Evolutionary conservation across 106 monocot species (phyloP).

Genomic region (Gastrodia elata): DNA sequence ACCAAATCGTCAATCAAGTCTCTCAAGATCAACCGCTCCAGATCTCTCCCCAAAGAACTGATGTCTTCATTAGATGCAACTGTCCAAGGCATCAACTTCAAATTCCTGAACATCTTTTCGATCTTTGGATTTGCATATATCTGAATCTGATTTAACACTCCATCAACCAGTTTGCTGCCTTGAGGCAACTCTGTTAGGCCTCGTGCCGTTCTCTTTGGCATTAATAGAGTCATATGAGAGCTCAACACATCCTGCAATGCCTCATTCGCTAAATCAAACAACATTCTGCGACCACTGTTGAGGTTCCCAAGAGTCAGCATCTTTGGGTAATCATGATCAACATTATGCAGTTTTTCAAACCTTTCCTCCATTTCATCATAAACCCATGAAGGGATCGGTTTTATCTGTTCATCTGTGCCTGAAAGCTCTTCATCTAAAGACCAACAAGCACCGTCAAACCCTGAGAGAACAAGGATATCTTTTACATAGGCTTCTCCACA

Average conservation of each 20-base stretch:
- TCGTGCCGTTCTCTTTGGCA: slow-evolving; percentile 14
- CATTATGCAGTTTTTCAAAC: slow-evolving; percentile 2
- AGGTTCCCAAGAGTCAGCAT: slow-evolving; percentile 1
- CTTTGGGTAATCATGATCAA: neutral
- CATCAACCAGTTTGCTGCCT: slow-evolving; percentile 33
- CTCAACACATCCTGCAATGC: slow-evolving; percentile 24
- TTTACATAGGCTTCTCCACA: slow-evolving; percentile 38
- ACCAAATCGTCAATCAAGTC: slow-evolving; percentile 53
- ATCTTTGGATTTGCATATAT: neutral
- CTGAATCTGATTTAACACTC: slow-evolving; percentile 34
- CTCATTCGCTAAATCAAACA: slow-evolving; percentile 68
- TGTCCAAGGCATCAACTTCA: slow-evolving; percentile 31
- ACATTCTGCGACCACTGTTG: slow-evolving; percentile 21
- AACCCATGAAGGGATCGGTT: slow-evolving; percentile 42
- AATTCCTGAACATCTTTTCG: slow-evolving; percentile 25
- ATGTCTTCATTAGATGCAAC: slow-evolving; percentile 18
- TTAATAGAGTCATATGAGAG: slow-evolving; percentile 2
- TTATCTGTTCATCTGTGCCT: slow-evolving; percentile 23
- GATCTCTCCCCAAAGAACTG: slow-evolving; percentile 24
- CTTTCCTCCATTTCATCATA: slow-evolving; percentile 53
- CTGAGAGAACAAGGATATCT: slow-evolving; percentile 40
- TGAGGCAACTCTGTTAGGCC: neutral
- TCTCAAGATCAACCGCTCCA: slow-evolving; percentile 38
- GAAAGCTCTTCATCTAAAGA: slow-evolving; percentile 17
- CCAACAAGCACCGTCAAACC: slow-evolving; percentile 16